A percentile compares a stretch with the other conserved stretches of the same genome.
Evolutionary conservation across 129 eudicot species (phyloP).

Genomic region (Escallonia herrerae): DNA sequence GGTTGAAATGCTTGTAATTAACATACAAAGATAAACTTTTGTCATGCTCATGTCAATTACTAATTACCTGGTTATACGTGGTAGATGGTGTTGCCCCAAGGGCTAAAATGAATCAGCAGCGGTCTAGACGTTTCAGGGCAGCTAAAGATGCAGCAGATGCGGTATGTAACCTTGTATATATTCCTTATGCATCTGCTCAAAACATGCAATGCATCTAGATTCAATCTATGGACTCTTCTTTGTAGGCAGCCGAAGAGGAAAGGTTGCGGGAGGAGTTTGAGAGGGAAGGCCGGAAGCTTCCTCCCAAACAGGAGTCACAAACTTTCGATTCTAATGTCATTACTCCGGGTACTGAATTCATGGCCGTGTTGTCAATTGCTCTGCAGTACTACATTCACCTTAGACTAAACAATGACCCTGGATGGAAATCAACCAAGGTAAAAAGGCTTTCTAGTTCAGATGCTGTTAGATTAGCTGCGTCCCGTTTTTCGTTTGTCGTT

Average conservation of each 20-base stretch:
- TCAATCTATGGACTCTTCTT: slow-evolving; percentile 4
- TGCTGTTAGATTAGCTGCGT: neutral
- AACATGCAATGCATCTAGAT: slow-evolving; percentile 2
- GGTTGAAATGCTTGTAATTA: neutral
- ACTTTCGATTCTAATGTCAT: slow-evolving; percentile 90
- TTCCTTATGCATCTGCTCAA: slow-evolving; percentile 3
- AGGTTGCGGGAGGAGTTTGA: slow-evolving; percentile 85
- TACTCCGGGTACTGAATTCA: slow-evolving; percentile 94
- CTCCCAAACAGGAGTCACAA: slow-evolving; percentile 84
- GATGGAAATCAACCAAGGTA: slow-evolving; percentile 95
- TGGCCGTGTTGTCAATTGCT: slow-evolving; percentile 88
- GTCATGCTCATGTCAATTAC: neutral
- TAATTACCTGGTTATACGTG: slow-evolving; percentile 12
- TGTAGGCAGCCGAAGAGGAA: slow-evolving; percentile 99
- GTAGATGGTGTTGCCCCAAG: slow-evolving; percentile 99
- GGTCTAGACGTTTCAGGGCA: slow-evolving; percentile 97
- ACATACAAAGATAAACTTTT: neutral
- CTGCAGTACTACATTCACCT: slow-evolving; percentile 87
- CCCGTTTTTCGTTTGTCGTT: neutral
- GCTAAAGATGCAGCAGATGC: slow-evolving; percentile 98
- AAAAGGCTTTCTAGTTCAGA: slow-evolving; percentile 7
- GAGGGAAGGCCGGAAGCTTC: slow-evolving; percentile 93
- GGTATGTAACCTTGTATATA: slow-evolving; percentile 34
- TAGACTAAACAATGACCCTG: slow-evolving; percentile 90
- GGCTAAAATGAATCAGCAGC: slow-evolving; percentile 99